phyloP scores from a whole-genome alignment of 352 stramenopile genomes.

The Phytophthora pistaciae region DNA sequence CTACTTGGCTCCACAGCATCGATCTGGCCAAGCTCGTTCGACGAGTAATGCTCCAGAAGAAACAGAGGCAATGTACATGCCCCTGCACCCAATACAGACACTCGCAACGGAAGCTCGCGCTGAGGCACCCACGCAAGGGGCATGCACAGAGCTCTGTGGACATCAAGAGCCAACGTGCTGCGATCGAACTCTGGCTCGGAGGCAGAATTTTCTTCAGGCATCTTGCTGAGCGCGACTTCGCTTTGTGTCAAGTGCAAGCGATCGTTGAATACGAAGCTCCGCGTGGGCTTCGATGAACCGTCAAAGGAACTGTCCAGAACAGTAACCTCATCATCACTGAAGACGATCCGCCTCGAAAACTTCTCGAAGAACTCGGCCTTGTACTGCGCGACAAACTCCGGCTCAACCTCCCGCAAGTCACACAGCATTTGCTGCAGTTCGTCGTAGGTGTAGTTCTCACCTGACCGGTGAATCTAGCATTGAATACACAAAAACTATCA shows the following conservation, averaged over 20 bases:
- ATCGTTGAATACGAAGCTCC: slow-evolving; percentile 82
- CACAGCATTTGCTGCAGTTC: slow-evolving; percentile 66
- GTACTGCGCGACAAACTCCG: slow-evolving; percentile 60
- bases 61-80: slow-evolving; percentile 68
- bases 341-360: slow-evolving; percentile 62
- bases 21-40: slow-evolving; percentile 37
- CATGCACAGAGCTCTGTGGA: slow-evolving; percentile 72
- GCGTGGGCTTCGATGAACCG: slow-evolving; percentile 37
- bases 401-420: slow-evolving; percentile 70
- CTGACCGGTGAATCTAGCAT: slow-evolving; percentile 71
- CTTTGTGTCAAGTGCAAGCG: slow-evolving; percentile 79
- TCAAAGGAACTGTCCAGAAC: slow-evolving; percentile 73
- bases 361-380: slow-evolving; percentile 66
- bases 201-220: slow-evolving; percentile 9
- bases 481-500: neutral
- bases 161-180: slow-evolving; percentile 59
- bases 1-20: slow-evolving; percentile 70
- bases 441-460: slow-evolving; percentile 80
- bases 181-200: slow-evolving; percentile 48
- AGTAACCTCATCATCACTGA: slow-evolving; percentile 58
- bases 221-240: slow-evolving; percentile 55
- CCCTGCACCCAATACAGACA: slow-evolving; percentile 67
- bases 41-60: slow-evolving; percentile 45
- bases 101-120: slow-evolving; percentile 17
- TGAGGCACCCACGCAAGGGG: slow-evolving; percentile 39